Percentiles rank a stretch among this genome's conserved stretches.
Conservation (phyloP, 148 eudicot species). For the Limonium bicolor region DNA sequence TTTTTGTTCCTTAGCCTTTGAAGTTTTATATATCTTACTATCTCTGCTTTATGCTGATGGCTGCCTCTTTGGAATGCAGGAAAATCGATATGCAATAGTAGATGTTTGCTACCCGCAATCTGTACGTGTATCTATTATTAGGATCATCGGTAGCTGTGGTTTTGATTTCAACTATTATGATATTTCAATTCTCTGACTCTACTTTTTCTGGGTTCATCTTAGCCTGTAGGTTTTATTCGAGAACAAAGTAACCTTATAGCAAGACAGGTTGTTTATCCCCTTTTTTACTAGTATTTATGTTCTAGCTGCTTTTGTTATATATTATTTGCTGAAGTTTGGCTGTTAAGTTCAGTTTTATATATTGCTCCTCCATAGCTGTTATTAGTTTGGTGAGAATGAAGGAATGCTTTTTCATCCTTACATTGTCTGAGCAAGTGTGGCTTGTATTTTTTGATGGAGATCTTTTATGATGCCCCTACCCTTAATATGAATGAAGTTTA, state of each 20-base stretch:
- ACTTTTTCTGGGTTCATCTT: conserved; percentile 6
- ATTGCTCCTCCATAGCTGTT: too few species aligned
- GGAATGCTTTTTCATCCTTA: too few species aligned
- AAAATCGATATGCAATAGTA: conserved; percentile 73
- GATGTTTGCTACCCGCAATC: conserved; percentile 75
- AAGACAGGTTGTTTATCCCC: conserved; percentile 57
- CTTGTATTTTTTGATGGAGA: too few species aligned
- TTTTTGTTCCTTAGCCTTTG: too few species aligned
- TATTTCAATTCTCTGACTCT: conserved; percentile 1
- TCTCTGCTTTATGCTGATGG: neutral
- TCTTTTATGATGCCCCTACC: too few species aligned
- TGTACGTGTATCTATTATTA: conserved; percentile 26
- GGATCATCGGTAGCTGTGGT: conserved; percentile 6
- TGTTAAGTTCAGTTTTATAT: too few species aligned
- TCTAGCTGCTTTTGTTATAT: neutral
- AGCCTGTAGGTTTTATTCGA: conserved; percentile 94
- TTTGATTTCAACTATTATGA: neutral
- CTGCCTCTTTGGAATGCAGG: conserved; percentile 47
- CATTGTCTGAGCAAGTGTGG: too few species aligned
- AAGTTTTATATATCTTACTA: neutral
- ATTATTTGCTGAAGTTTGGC: neutral
- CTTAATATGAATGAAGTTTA: too few species aligned
- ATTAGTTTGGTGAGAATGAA: too few species aligned
- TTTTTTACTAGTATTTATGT: neutral
- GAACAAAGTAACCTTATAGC: conserved; percentile 75